A percentile compares a stretch with the other conserved stretches of the same genome.
Evolutionary conservation across 73 alveolate genomes (phyloP).

Genomic region (Stentor roeselii): DNA sequence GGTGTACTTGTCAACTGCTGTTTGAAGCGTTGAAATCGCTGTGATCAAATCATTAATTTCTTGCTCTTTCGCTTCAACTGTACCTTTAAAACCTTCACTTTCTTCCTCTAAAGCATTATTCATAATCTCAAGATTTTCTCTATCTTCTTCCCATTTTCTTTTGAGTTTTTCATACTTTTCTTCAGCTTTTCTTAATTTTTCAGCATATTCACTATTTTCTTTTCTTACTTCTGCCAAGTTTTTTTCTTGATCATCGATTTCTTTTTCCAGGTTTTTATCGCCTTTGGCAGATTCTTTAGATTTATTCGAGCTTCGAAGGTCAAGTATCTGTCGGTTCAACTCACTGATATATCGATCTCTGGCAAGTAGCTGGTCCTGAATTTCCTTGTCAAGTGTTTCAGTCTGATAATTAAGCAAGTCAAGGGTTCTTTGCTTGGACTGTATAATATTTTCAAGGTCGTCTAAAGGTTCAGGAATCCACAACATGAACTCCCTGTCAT

Average conservation of each 20-base stretch:
- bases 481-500: neutral
- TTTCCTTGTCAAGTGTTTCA: neutral
- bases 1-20: neutral
- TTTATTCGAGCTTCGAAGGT: neutral
- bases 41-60: neutral
- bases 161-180: neutral
- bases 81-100: neutral
- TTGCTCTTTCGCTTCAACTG: neutral
- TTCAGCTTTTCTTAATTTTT: no score
- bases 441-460: slow-evolving; percentile 2
- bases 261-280: neutral
- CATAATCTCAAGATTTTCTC: neutral
- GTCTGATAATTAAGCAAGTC: neutral
- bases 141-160: neutral
- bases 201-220: neutral
- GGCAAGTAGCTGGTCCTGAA: slow-evolving; percentile 8
- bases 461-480: neutral
- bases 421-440: slow-evolving; percentile 12
- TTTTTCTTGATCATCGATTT: neutral
- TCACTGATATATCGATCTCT: neutral
- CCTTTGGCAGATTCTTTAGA: neutral
- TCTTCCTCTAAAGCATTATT: neutral
- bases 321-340: neutral
- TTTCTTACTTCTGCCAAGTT: neutral
- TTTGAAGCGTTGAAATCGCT: neutral